Conservation (phyloP, 2,329 filamentous ascomycete species). For the Trichoderma atroviride region DNA sequence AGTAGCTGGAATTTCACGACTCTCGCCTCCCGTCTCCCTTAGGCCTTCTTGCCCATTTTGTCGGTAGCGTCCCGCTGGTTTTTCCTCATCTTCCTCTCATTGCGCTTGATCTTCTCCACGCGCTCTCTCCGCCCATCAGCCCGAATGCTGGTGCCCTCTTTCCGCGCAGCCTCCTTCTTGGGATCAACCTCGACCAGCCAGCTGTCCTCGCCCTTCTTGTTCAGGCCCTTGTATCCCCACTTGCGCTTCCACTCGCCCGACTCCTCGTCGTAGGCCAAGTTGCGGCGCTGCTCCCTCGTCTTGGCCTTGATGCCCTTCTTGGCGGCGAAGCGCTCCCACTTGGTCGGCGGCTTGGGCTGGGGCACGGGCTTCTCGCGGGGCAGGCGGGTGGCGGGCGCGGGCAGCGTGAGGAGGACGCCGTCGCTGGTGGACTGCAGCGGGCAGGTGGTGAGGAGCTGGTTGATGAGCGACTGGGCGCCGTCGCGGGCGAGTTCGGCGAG, state of each 20-base stretch:
- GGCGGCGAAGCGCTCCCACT: slow-evolving; percentile 93
- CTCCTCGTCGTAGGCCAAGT: slow-evolving; percentile 82
- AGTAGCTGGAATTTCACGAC: neutral
- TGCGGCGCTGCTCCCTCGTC: slow-evolving; percentile 71
- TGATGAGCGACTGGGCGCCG: slow-evolving; percentile 87
- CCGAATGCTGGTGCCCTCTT: slow-evolving; percentile 63
- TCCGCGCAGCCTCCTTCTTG: slow-evolving; percentile 65
- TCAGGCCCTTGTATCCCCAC: slow-evolving; percentile 92
- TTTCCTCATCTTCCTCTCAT: slow-evolving; percentile 69
- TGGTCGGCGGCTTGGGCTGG: slow-evolving; percentile 77
- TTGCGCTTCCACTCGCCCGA: slow-evolving; percentile 87
- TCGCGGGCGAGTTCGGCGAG: slow-evolving; percentile 79
- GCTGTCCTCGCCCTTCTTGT: slow-evolving; percentile 79
- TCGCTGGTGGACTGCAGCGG: slow-evolving; percentile 69
- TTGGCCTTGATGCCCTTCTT: slow-evolving; percentile 97
- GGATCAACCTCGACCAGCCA: slow-evolving; percentile 93
- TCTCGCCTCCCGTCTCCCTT: neutral
- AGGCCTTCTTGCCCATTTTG: slow-evolving; percentile 33
- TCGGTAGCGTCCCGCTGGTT: slow-evolving; percentile 57
- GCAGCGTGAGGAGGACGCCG: slow-evolving; percentile 79
- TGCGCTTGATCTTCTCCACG: slow-evolving; percentile 70
- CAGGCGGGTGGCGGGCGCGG: slow-evolving; percentile 67
- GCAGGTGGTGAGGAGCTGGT: slow-evolving; percentile 90
- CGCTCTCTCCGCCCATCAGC: slow-evolving; percentile 66
- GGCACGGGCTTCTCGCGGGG: slow-evolving; percentile 94